phyloP scores from a whole-genome alignment of 1,139 yeast genomes.

The Kodamaea fungicola region DNA sequence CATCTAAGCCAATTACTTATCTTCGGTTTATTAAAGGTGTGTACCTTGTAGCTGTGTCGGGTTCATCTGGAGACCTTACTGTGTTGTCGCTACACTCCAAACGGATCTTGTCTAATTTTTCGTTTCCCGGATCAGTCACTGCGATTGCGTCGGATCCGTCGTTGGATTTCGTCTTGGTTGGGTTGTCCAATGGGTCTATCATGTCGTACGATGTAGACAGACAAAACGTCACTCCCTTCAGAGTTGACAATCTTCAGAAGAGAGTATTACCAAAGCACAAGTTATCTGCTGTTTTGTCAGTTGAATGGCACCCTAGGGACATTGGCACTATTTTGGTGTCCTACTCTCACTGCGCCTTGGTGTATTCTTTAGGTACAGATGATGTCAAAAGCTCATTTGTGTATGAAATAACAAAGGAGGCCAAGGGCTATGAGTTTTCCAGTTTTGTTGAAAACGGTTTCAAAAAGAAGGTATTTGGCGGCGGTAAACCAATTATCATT shows the following conservation, averaged over 20 bases:
- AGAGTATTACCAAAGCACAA: conserved; percentile 45
- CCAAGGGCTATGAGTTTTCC: conserved; percentile 33
- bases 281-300: conserved; percentile 57
- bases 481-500: conserved; percentile 45
- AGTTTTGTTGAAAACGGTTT: conserved; percentile 37
- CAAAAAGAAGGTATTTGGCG: conserved; percentile 40
- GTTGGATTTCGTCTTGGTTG: conserved; percentile 81
- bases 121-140: conserved; percentile 64
- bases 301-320: conserved; percentile 88
- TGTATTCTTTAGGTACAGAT: conserved; percentile 63
- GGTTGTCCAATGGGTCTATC: conserved; percentile 72
- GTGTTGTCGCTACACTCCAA: conserved; percentile 70
- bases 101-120: conserved; percentile 50
- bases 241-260: conserved; percentile 73
- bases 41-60: conserved; percentile 69
- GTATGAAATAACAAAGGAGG: conserved; percentile 46
- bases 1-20: conserved; percentile 49
- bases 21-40: conserved; percentile 75
- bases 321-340: conserved; percentile 73
- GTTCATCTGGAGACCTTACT: conserved; percentile 46
- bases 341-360: conserved; percentile 66
- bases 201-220: conserved; percentile 84
- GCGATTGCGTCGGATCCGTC: conserved; percentile 79
- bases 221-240: conserved; percentile 59
- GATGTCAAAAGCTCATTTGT: conserved; percentile 53